Conservation (phyloP, 2,329 filamentous ascomycete species). For the Pezizomycotina sp. region DNA sequence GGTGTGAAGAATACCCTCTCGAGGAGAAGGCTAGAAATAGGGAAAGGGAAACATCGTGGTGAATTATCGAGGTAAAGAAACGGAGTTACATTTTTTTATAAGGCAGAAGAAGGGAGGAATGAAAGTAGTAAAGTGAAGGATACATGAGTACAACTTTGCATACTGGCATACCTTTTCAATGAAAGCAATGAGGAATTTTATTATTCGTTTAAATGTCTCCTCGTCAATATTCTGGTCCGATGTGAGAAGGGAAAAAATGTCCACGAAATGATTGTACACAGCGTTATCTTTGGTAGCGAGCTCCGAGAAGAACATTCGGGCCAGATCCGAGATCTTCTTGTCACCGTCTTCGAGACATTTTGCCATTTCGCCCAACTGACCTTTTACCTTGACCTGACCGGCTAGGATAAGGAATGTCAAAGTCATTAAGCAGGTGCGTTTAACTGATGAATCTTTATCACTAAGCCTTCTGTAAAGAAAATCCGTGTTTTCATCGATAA, state of each 20-base stretch:
- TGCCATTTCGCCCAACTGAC: constrained; percentile 95
- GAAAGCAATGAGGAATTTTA: constrained; percentile 87
- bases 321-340: constrained; percentile 80
- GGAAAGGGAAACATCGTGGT: too few species aligned
- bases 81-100: too few species aligned
- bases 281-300: constrained; percentile 96
- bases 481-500: constrained; percentile 98
- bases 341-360: constrained; percentile 97
- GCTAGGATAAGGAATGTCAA: constrained; percentile 92
- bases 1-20: constrained; percentile 3
- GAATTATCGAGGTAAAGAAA: too few species aligned
- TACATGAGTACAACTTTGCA: neutral
- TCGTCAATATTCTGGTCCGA: constrained; percentile 67
- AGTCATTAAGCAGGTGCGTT: constrained; percentile 96
- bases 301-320: constrained; percentile 96
- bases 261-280: constrained; percentile 97
- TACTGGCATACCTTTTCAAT: constrained; percentile 70
- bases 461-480: constrained; percentile 89
- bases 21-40: neutral
- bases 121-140: constrained; percentile 1
- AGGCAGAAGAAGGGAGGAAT: neutral
- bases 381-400: constrained; percentile 98
- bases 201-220: constrained; percentile 67
- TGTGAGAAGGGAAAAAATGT: constrained; percentile 90
- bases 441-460: constrained; percentile 74